Conservation (phyloP, 2,329 filamentous ascomycete species). For the Intubia oerlemansii region DNA sequence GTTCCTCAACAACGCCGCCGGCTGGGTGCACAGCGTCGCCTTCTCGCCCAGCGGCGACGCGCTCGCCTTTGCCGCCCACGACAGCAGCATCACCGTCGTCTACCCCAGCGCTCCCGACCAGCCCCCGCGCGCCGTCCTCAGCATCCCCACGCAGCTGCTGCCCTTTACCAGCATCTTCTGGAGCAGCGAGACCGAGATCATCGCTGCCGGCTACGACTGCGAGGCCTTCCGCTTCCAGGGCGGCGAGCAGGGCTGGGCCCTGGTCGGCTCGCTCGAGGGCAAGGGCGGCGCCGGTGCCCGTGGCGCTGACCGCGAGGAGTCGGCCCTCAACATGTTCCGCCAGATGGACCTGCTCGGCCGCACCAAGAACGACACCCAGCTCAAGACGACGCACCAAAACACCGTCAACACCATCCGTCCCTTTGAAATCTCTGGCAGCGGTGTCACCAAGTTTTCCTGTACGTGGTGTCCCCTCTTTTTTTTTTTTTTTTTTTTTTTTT, state of each 20-base stretch:
- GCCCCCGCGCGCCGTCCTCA: slow-evolving; percentile 75
- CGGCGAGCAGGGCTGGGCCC: slow-evolving; percentile 58
- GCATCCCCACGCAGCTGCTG: slow-evolving; percentile 69
- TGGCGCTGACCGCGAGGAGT: slow-evolving; percentile 57
- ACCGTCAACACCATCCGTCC: slow-evolving; percentile 70
- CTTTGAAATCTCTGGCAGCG: slow-evolving; percentile 44
- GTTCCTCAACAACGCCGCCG: slow-evolving; percentile 85
- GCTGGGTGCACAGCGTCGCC: slow-evolving; percentile 84
- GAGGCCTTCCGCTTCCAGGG: slow-evolving; percentile 84
- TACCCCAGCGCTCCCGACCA: slow-evolving; percentile 86
- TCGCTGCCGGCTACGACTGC: slow-evolving; percentile 78
- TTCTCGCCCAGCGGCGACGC: slow-evolving; percentile 87
- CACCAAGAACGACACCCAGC: slow-evolving; percentile 72
- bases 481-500: slow-evolving; percentile 2
- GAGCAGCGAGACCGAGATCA: slow-evolving; percentile 80
- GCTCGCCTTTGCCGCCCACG: slow-evolving; percentile 86
- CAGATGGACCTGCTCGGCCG: slow-evolving; percentile 98
- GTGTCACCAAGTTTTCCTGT: slow-evolving; percentile 70
- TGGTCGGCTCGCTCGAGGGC: slow-evolving; percentile 60
- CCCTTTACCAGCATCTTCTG: slow-evolving; percentile 88
- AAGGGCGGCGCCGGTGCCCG: slow-evolving; percentile 42
- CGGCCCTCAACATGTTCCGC: slow-evolving; percentile 90
- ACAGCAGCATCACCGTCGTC: slow-evolving; percentile 90
- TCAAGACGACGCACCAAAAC: slow-evolving; percentile 94
- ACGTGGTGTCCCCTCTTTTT: slow-evolving; percentile 23